phyloP scores from a whole-genome alignment of 768 basidiomycete genomes.

The Lactarius evosmus region DNA sequence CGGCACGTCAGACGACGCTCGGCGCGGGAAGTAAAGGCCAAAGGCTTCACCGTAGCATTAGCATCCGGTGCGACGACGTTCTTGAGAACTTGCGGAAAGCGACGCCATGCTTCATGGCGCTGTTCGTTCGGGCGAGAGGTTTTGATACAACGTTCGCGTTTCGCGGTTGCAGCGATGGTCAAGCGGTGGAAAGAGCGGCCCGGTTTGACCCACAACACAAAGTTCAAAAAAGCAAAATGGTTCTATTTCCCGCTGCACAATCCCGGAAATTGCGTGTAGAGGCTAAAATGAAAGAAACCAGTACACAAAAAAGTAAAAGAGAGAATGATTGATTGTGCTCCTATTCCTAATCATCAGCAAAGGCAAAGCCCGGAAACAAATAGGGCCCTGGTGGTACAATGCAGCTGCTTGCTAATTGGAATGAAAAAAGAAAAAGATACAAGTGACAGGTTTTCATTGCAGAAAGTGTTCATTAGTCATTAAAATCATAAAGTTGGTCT shows the following conservation, averaged over 20 bases:
- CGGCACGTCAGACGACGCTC: not conserved
- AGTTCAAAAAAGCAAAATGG: no score
- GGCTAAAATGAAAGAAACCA: not conserved
- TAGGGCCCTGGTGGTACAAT: constrained; percentile 15
- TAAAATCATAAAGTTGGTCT: constrained; percentile 15
- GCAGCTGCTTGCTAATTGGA: not conserved
- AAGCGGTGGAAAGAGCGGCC: not conserved
- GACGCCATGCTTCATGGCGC: constrained; percentile 87
- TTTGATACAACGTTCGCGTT: not conserved
- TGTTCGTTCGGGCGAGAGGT: not conserved
- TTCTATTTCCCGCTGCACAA: no score
- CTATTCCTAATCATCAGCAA: not conserved
- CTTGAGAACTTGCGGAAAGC: constrained; percentile 91
- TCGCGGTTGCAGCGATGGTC: not conserved
- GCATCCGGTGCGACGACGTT: constrained; percentile 85
- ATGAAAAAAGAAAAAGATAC: constrained; percentile 5
- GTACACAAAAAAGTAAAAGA: not conserved
- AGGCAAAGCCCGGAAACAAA: constrained; percentile 19
- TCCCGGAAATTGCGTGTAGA: not conserved
- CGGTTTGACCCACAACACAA: not conserved
- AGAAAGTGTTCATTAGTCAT: constrained; percentile 8
- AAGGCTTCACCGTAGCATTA: constrained; percentile 77
- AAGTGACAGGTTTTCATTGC: not conserved
- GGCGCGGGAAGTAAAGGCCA: constrained; percentile 2
- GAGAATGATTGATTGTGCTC: not conserved